A percentile compares a stretch with the other conserved stretches of the same genome.
Conservation (phyloP, 2,329 filamentous ascomycete genomes). For the Hypoxylon rubiginosum region DNA sequence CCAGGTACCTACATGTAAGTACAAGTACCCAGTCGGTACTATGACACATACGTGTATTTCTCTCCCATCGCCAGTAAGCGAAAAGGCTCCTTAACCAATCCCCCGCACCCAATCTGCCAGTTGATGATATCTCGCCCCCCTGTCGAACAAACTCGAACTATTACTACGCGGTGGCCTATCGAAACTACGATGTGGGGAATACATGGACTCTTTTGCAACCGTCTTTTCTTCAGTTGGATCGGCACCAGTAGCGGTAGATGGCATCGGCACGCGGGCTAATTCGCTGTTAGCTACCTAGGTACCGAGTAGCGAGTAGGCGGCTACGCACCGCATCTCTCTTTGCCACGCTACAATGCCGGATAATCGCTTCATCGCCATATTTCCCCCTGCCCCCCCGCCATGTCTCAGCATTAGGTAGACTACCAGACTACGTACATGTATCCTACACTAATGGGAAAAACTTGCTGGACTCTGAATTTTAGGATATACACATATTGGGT, state of each 20-base stretch:
- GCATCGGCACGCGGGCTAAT: slow-evolving; percentile 42
- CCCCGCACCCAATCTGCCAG: slow-evolving; percentile 25
- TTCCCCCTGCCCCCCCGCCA: slow-evolving; percentile 21
- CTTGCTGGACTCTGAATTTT: slow-evolving; percentile 24
- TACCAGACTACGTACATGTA: too few relatives aligned
- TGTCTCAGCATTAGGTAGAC: slow-evolving; percentile 14
- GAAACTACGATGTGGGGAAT: slow-evolving; percentile 40
- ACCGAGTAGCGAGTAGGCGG: slow-evolving; percentile 35
- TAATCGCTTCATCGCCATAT: slow-evolving; percentile 43
- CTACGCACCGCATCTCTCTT: slow-evolving; percentile 41
- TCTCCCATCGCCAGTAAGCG: slow-evolving; percentile 19
- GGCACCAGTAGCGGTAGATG: slow-evolving; percentile 51
- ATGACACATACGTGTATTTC: slow-evolving; percentile 10
- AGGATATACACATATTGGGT: too few relatives aligned
- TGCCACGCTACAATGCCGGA: slow-evolving; percentile 45
- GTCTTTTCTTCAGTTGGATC: slow-evolving; percentile 32
- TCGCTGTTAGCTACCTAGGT: slow-evolving; percentile 22
- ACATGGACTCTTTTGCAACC: slow-evolving; percentile 30
- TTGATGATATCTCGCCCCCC: slow-evolving; percentile 25
- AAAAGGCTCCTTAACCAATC: slow-evolving; percentile 6
- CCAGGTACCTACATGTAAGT: not conserved
- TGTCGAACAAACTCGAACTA: slow-evolving; percentile 4
- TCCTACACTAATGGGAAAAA: not conserved
- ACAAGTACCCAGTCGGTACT: too few relatives aligned
- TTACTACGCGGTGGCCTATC: slow-evolving; percentile 15